Percentiles rank a stretch among this genome's conserved stretches.
Conservation (phyloP, 139 green algal species). For the Chlamydomonas asymmetrica region DNA sequence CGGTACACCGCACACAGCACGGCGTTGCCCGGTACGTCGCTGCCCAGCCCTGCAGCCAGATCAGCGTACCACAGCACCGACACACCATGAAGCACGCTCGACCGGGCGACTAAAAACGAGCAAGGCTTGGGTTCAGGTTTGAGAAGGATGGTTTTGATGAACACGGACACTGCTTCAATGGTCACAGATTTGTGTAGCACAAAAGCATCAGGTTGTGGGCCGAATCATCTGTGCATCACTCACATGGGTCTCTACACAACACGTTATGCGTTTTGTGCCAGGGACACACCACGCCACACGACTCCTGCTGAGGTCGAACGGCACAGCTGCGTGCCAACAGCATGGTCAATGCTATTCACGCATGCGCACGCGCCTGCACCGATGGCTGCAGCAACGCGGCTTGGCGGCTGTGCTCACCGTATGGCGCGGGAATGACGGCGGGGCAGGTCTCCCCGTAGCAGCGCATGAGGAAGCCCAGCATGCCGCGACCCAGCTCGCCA, state of each 20-base stretch:
- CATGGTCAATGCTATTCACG: not conserved
- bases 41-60: conserved; percentile 42
- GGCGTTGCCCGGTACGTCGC: conserved; percentile 76
- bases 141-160: not conserved
- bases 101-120: not conserved
- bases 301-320: not conserved
- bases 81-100: not conserved
- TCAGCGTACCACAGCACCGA: too few species aligned
- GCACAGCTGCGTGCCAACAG: too few species aligned
- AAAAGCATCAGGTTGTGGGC: too few species aligned
- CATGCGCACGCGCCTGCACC: not conserved
- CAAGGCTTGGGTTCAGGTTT: not conserved
- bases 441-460: conserved; percentile 75
- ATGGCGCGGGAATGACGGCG: conserved; percentile 73
- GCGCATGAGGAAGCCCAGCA: conserved; percentile 75
- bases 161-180: not conserved
- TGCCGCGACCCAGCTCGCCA: conserved; percentile 43
- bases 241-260: not conserved
- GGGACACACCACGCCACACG: not conserved
- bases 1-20: conserved; percentile 71
- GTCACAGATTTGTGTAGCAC: not conserved
- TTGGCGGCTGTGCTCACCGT: not conserved
- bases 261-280: too few species aligned
- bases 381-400: not conserved
- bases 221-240: too few species aligned